Percentiles rank a stretch among this genome's conserved stretches.
Evolutionary conservation across 352 stramenopile species (phyloP).

Genomic region (Phytophthora sp.): DNA sequence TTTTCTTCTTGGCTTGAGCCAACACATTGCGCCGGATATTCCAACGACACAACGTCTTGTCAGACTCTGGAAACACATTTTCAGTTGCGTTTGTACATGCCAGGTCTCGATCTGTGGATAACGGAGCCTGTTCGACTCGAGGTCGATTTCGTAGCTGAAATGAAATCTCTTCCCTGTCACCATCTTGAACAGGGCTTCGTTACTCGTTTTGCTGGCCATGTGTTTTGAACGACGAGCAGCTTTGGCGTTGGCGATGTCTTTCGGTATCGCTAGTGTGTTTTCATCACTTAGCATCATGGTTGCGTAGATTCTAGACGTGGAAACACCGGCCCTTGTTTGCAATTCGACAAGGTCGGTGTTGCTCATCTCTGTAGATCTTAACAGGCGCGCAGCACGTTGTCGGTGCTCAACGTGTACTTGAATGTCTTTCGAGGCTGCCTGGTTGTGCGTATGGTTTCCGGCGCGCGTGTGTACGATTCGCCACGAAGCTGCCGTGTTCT

Average conservation of each 20-base stretch:
- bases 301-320: constrained; percentile 6
- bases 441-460: constrained; percentile 10
- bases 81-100: background rate
- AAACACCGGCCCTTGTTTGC: background rate
- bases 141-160: background rate
- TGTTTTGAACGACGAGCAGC: background rate
- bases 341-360: background rate
- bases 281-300: background rate
- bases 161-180: background rate
- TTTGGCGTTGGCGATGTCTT: constrained; percentile 9
- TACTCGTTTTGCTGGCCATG: background rate
- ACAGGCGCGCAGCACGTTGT: background rate
- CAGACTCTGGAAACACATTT: background rate
- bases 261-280: background rate
- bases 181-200: background rate
- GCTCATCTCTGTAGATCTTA: too few species aligned
- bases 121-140: background rate
- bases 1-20: background rate
- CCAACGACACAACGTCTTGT: constrained; percentile 1
- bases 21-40: constrained; percentile 4
- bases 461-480: background rate
- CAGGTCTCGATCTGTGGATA: constrained; percentile 4
- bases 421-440: background rate
- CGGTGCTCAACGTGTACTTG: background rate
- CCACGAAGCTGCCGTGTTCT: background rate